phyloP scores from a whole-genome alignment of 1,284 basidiomycete genomes.

The Ustilago shanxiensis region DNA sequence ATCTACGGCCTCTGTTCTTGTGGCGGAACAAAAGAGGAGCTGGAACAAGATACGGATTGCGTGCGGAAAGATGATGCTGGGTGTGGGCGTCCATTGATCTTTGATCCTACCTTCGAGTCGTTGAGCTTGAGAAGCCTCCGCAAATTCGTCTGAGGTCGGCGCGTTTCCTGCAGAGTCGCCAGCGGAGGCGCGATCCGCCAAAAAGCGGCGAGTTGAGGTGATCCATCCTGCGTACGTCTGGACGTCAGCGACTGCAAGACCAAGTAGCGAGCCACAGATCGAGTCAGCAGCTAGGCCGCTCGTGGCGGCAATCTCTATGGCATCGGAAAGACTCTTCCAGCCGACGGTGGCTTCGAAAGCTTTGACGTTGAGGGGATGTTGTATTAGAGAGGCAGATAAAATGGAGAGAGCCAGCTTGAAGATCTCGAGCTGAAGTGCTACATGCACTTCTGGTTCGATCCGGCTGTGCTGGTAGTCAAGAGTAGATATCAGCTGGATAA shows the following conservation, averaged over 20 bases:
- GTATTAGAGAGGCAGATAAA: conserved; percentile 51
- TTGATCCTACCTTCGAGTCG: conserved; percentile 12
- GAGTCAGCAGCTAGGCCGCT: conserved; percentile 21
- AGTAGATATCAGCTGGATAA: conserved; percentile 59
- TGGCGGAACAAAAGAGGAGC: conserved; percentile 6
- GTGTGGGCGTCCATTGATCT: conserved; percentile 31
- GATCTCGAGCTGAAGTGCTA: conserved; percentile 47
- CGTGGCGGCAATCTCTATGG: conserved; percentile 33
- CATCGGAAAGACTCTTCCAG: conserved; percentile 50
- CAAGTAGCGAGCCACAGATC: conserved; percentile 53
- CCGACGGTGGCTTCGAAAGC: conserved; percentile 56
- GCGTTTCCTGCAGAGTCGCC: neutral
- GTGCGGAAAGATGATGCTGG: conserved; percentile 23
- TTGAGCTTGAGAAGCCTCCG: neutral
- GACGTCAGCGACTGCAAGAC: conserved; percentile 58
- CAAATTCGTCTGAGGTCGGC: neutral
- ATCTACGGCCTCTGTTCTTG: neutral
- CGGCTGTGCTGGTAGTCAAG: conserved; percentile 30
- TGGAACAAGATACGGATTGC: conserved; percentile 25
- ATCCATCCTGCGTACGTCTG: conserved; percentile 32
- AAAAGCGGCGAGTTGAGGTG: conserved; percentile 25
- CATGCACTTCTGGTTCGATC: conserved; percentile 6
- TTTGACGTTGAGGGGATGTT: conserved; percentile 52
- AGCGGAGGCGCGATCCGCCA: conserved; percentile 5
- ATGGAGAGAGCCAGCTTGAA: conserved; percentile 59